phyloP scores from a whole-genome alignment of 2,329 filamentous ascomycete species.

The Grosmannia clavigera region DNA sequence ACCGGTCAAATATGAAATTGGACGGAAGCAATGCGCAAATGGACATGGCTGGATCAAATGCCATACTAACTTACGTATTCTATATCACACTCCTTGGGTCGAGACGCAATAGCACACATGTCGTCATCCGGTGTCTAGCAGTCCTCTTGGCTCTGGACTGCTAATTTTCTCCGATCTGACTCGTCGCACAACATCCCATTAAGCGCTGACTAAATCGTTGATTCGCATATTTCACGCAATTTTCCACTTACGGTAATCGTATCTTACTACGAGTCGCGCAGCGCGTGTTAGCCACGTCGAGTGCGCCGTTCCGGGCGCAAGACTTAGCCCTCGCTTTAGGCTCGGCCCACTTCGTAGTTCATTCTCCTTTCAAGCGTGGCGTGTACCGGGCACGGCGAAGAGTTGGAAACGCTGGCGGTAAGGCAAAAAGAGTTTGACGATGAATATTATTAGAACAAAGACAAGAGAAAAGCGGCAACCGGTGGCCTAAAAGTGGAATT shows the following conservation, averaged over 20 bases:
- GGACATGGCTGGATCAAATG: neutral
- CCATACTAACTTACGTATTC: neutral
- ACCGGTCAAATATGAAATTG: neutral
- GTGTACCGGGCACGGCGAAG: neutral
- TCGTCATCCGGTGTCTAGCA: neutral
- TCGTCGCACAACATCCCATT: neutral
- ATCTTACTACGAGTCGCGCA: neutral
- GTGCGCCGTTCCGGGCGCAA: neutral
- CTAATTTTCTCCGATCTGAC: neutral
- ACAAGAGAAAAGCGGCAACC: neutral
- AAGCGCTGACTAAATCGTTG: neutral
- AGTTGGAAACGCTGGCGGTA: neutral
- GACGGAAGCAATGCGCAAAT: neutral
- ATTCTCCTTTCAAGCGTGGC: neutral
- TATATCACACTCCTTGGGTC: neutral
- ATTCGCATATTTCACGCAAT: neutral
- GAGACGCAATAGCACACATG: neutral
- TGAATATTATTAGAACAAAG: too few relatives aligned
- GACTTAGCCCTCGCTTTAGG: neutral
- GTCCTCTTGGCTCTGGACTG: neutral
- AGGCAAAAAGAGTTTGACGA: neutral
- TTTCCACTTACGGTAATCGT: neutral
- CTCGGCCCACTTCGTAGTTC: neutral
- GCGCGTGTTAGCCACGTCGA: neutral
- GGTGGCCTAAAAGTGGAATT: neutral